Conservation (phyloP, 179 eudicot genomes). For the Drosera spatulata region DNA sequence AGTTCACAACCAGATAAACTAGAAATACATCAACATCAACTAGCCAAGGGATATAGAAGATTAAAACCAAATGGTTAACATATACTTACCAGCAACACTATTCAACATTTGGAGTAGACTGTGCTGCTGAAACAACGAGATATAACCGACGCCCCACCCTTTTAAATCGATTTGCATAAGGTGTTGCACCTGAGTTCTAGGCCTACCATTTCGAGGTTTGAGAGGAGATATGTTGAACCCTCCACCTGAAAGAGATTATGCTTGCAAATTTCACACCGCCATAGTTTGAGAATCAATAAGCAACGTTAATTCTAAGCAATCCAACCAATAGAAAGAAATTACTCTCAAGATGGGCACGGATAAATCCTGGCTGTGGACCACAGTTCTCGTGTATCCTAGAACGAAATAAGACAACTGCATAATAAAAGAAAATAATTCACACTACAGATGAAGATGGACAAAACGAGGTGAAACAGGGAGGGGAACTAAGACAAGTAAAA, state of each 20-base stretch:
- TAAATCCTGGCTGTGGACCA: constrained; percentile 96
- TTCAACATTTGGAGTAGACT: constrained; percentile 97
- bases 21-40: too few species aligned
- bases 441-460: not conserved
- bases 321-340: constrained; percentile 19
- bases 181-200: constrained; percentile 94
- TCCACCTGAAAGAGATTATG: constrained; percentile 51
- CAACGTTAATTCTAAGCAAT: not conserved
- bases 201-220: constrained; percentile 83
- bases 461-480: too few species aligned
- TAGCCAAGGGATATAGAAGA: too few species aligned
- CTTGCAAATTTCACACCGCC: not conserved
- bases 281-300: not conserved
- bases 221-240: constrained; percentile 91
- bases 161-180: constrained; percentile 98
- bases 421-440: constrained; percentile 7
- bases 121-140: constrained; percentile 87
- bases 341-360: constrained; percentile 98
- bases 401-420: constrained; percentile 91
- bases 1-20: too few species aligned
- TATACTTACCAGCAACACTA: constrained; percentile 75
- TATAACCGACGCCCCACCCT: constrained; percentile 96
- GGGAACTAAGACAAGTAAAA: constrained; percentile 1
- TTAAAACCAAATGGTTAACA: too few species aligned
- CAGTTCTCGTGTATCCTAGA: constrained; percentile 97